These are phyloP conservation scores for Caryocar brasiliense DNA, from an alignment of 441 rosid genomes.

Conservation along the genomic window DNA sequence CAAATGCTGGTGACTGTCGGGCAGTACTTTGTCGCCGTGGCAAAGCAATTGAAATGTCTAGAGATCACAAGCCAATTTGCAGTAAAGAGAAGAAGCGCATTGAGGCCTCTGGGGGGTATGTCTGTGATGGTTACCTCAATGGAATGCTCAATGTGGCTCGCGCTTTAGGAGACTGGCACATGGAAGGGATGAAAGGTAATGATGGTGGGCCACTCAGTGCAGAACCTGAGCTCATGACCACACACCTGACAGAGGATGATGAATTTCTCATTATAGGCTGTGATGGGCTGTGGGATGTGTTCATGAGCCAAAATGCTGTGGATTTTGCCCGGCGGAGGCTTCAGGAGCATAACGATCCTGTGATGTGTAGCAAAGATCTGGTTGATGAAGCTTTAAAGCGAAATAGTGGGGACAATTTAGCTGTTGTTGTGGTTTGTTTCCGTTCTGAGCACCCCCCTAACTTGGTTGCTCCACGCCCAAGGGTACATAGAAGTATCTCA, in stretches of 20 bases:
- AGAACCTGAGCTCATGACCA: slow-evolving; percentile 65
- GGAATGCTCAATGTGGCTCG: slow-evolving; percentile 75
- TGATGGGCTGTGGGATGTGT: slow-evolving; percentile 89
- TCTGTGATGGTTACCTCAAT: slow-evolving; percentile 65
- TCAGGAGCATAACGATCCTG: slow-evolving; percentile 77
- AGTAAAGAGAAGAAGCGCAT: slow-evolving; percentile 49
- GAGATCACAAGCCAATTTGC: slow-evolving; percentile 73
- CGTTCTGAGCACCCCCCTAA: slow-evolving; percentile 55
- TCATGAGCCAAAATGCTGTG: slow-evolving; percentile 74
- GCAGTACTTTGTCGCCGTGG: slow-evolving; percentile 80
- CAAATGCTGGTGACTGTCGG: slow-evolving; percentile 88
- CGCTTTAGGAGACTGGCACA: slow-evolving; percentile 77
- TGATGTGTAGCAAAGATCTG: slow-evolving; percentile 55
- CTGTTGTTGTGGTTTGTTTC: slow-evolving; percentile 71
- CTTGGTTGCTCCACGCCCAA: slow-evolving; percentile 53
- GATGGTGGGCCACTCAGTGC: slow-evolving; percentile 74
- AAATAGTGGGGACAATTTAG: slow-evolving; percentile 70
- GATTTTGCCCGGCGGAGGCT: slow-evolving; percentile 83
- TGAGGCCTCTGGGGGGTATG: slow-evolving; percentile 60
- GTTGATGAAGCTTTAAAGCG: slow-evolving; percentile 79
- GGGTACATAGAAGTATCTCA: slow-evolving; percentile 69
- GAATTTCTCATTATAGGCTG: slow-evolving; percentile 81
- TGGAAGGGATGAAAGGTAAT: slow-evolving; percentile 64
- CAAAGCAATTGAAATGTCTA: slow-evolving; percentile 74
- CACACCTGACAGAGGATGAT: slow-evolving; percentile 49